These are phyloP conservation scores for Dichomitus squalens DNA, from an alignment of 1,284 basidiomycete species.

Conservation along the genomic window DNA sequence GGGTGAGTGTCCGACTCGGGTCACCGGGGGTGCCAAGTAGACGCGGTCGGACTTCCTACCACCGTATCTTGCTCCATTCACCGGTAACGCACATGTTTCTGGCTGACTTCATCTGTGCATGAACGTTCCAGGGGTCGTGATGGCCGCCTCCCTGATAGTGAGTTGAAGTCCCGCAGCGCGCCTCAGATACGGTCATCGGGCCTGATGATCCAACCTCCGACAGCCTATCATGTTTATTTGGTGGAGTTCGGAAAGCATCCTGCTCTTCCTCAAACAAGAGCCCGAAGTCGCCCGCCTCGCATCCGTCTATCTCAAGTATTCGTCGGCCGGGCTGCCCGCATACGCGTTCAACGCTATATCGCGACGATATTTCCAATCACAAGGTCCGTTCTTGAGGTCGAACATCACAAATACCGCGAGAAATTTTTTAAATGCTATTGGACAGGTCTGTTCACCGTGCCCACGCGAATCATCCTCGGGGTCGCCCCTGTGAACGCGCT, in stretches of 20 bases:
- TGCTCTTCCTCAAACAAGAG: conserved; percentile 84
- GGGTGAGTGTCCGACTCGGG: conserved; percentile 47
- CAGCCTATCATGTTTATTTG: conserved; percentile 74
- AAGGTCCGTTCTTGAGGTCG: conserved; percentile 51
- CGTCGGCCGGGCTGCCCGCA: conserved; percentile 85
- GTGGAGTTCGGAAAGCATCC: conserved; percentile 81
- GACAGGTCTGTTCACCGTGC: conserved; percentile 80
- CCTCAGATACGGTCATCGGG: background rate
- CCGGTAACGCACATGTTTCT: background rate
- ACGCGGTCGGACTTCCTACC: no score
- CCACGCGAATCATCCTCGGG: conserved; percentile 83
- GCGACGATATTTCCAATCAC: conserved; percentile 88
- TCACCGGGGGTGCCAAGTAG: background rate
- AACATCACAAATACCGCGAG: background rate
- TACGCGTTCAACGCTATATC: conserved; percentile 80
- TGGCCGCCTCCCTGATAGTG: conserved; percentile 60
- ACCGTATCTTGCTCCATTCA: background rate
- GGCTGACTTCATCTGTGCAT: background rate
- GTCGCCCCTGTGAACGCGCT: conserved; percentile 87
- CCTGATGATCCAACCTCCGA: background rate
- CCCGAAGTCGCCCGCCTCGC: conserved; percentile 84
- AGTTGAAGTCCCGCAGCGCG: conserved; percentile 29
- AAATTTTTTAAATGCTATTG: background rate
- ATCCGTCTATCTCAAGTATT: conserved; percentile 75
- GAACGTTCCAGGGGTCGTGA: conserved; percentile 58